A percentile compares a stretch with the other conserved stretches of the same genome.
Evolutionary conservation across 306 rosid genomes (phyloP).

Genomic region (Rosa multiflora): DNA sequence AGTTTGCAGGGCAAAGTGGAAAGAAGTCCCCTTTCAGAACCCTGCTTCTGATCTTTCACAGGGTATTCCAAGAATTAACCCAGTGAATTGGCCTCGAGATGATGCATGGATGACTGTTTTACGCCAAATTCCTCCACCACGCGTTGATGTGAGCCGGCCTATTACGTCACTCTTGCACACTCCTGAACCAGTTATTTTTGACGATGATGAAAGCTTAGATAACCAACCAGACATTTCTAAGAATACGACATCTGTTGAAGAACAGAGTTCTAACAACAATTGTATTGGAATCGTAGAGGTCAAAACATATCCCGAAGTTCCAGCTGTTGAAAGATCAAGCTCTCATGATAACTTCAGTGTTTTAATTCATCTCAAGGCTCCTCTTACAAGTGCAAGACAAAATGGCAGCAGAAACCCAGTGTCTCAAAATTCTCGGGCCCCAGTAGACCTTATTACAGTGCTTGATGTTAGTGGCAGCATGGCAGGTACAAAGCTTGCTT

Average conservation of each 20-base stretch:
- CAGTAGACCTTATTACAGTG: conserved; percentile 87
- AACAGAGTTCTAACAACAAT: conserved; percentile 29
- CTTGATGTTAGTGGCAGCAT: conserved; percentile 98
- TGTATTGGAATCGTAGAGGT: conserved; percentile 47
- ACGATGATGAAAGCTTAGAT: conserved; percentile 79
- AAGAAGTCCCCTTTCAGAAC: conserved; percentile 81
- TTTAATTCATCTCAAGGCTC: conserved; percentile 81
- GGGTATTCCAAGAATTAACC: conserved; percentile 44
- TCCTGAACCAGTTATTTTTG: conserved; percentile 65
- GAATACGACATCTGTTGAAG: conserved; percentile 17
- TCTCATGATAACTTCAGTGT: conserved; percentile 63
- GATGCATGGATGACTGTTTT: conserved; percentile 50
- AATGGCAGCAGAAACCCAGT: conserved; percentile 20
- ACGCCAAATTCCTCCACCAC: conserved; percentile 54
- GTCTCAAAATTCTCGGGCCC: conserved; percentile 55
- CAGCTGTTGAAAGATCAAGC: conserved; percentile 61
- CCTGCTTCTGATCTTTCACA: conserved; percentile 45
- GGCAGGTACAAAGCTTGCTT: conserved; percentile 88
- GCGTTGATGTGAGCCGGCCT: conserved; percentile 33
- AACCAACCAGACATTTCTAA: conserved; percentile 33
- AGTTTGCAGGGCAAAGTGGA: conserved; percentile 92
- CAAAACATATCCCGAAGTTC: conserved; percentile 71
- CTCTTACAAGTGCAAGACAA: conserved; percentile 43
- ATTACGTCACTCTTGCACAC: conserved; percentile 38
- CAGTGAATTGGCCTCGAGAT: conserved; percentile 40